These are phyloP conservation scores for Escallonia herrerae DNA, from an alignment of 129 eudicot genomes.

Conservation along the genomic window DNA sequence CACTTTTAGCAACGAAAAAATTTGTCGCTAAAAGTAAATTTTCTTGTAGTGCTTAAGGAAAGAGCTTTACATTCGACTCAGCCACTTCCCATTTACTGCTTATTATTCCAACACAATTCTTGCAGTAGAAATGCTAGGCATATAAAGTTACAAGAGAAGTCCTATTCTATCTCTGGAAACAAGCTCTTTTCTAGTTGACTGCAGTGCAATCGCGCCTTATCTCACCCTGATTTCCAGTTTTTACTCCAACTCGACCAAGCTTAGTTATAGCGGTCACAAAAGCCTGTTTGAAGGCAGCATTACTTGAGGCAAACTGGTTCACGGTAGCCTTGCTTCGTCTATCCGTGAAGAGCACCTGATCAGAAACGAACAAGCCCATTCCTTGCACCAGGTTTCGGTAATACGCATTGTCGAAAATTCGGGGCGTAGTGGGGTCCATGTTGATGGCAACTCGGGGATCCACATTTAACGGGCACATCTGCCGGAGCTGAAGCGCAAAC, in stretches of 20 bases:
- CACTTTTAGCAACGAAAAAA: too few species aligned
- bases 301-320: slow-evolving; percentile 51
- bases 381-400: slow-evolving; percentile 64
- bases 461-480: slow-evolving; percentile 58
- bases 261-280: slow-evolving; percentile 57
- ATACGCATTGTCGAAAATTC: slow-evolving; percentile 66
- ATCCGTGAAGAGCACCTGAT: slow-evolving; percentile 55
- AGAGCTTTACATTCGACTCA: too few species aligned
- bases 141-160: too few species aligned
- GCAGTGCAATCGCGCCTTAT: slow-evolving; percentile 59
- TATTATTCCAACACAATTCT: too few species aligned
- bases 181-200: slow-evolving; percentile 13
- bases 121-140: too few species aligned
- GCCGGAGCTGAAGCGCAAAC: slow-evolving; percentile 55
- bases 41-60: too few species aligned
- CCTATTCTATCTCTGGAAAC: too few species aligned
- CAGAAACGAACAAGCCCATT: slow-evolving; percentile 63
- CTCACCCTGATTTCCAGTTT: slow-evolving; percentile 70
- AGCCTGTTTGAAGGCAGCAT: slow-evolving; percentile 43
- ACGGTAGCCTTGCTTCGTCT: slow-evolving; percentile 47
- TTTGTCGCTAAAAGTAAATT: too few species aligned
- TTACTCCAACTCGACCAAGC: slow-evolving; percentile 74
- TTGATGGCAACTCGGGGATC: slow-evolving; percentile 70
- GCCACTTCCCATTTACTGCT: too few species aligned
- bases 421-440: slow-evolving; percentile 81